Percentiles rank a stretch among this genome's conserved stretches.
phyloP scores from a whole-genome alignment of 1,139 yeast species.

The Yamadazyma taylorii region DNA sequence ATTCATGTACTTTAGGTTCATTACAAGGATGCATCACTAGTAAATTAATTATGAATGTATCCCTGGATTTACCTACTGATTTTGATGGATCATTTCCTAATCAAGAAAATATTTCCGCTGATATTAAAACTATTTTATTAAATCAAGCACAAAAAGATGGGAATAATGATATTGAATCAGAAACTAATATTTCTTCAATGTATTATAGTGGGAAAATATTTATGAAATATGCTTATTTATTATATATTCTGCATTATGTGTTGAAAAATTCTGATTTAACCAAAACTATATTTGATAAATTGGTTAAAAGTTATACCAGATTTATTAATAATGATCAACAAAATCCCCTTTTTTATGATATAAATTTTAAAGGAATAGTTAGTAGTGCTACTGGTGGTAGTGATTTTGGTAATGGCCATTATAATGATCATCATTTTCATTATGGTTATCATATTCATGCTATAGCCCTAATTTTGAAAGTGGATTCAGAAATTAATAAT shows the following conservation, averaged over 20 bases:
- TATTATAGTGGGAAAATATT: slow-evolving; percentile 62
- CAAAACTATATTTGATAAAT: slow-evolving; percentile 36
- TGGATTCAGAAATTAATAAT: slow-evolving; percentile 49
- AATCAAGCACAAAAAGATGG: slow-evolving; percentile 24
- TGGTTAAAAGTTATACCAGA: slow-evolving; percentile 53
- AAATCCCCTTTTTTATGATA: slow-evolving; percentile 59
- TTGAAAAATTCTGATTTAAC: slow-evolving; percentile 45
- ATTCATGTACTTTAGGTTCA: slow-evolving; percentile 60
- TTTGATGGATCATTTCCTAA: slow-evolving; percentile 7
- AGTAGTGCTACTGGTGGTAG: slow-evolving; percentile 56
- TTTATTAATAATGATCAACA: slow-evolving; percentile 54
- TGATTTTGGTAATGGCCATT: slow-evolving; percentile 57
- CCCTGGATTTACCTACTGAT: not conserved
- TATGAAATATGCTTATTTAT: slow-evolving; percentile 65
- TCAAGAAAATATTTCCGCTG: slow-evolving; percentile 12
- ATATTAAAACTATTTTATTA: slow-evolving; percentile 33
- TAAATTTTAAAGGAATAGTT: slow-evolving; percentile 61
- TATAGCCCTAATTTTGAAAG: slow-evolving; percentile 62
- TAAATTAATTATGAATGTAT: slow-evolving; percentile 33
- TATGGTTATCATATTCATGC: slow-evolving; percentile 71
- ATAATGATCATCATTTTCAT: slow-evolving; percentile 74
- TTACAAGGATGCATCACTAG: slow-evolving; percentile 57
- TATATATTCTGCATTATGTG: slow-evolving; percentile 54
- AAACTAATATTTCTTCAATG: slow-evolving; percentile 46
- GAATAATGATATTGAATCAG: slow-evolving; percentile 52